Evolutionary conservation across 345 rosid species (phyloP).

Genomic region (Carallia pectinifolia): DNA sequence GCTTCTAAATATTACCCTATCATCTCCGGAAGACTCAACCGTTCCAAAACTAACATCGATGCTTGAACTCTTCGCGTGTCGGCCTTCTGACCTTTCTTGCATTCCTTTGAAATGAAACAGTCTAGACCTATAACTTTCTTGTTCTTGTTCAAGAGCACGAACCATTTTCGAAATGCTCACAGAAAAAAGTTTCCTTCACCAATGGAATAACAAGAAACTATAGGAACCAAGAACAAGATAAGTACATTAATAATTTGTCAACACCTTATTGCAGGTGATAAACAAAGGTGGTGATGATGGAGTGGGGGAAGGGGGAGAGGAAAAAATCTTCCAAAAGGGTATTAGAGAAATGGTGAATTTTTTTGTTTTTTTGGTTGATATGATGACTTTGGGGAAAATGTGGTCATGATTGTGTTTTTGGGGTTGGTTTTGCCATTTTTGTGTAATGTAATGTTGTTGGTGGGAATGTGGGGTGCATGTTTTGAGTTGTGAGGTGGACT

Average conservation of each 20-base stretch:
- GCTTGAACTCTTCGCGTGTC: conserved; percentile 51
- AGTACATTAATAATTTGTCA: neutral
- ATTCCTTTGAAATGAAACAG: conserved; percentile 58
- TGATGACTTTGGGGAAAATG: conserved; percentile 10
- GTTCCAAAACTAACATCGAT: conserved; percentile 31
- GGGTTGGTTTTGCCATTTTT: conserved; percentile 13
- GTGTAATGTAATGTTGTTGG: conserved; percentile 3
- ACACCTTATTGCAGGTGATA: neutral
- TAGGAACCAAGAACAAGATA: neutral
- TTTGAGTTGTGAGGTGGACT: conserved; percentile 10
- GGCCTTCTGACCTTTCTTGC: conserved; percentile 33
- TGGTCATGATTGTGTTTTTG: conserved; percentile 2
- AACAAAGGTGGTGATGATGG: conserved; percentile 3
- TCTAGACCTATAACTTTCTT: conserved; percentile 49
- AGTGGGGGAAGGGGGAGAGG: neutral
- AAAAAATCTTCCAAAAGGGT: conserved; percentile 12
- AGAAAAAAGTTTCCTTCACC: neutral
- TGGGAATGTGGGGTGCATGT: conserved; percentile 61
- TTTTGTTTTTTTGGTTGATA: neutral
- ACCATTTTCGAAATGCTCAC: conserved; percentile 35
- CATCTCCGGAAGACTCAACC: conserved; percentile 33
- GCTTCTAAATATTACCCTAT: conserved; percentile 13
- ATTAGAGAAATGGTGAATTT: neutral
- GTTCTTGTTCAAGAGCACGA: conserved; percentile 56
- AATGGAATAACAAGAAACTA: neutral